Evolutionary conservation across 2,329 filamentous ascomycete species (phyloP), one percentile per base, ranked within the genome.

Genomic region (Cryoendolithus antarcticus): DNA sequence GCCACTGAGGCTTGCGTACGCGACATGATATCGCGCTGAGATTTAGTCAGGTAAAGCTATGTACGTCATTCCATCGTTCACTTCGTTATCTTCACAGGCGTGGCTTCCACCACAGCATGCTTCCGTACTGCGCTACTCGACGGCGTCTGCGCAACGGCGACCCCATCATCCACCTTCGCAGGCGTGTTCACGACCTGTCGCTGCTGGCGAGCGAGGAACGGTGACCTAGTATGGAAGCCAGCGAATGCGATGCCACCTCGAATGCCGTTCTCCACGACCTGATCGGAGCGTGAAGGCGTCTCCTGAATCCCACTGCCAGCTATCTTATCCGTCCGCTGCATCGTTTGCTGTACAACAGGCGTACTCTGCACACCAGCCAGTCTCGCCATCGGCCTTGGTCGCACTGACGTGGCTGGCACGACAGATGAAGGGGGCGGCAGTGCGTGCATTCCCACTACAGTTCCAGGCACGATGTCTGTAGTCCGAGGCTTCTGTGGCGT

Each of bases 261-360:
- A 30, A 9, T n/a, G 30, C 28, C 11, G 28, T 12, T 7, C 32
- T 37, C 11, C 27, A 28, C 21, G 40, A 19, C 38, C 34, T 36
- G 33, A 24, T n/a, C 28, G 38, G 15, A 37, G 41, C n/a, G 15
- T 3, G 62, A 63, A 9, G 64, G 65, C 37, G 64, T 67, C 29
- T 66, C 64, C 38, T 60, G 53, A 38, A 66, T 46, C n/a, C 42
- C 35, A 10, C 41, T 33, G 37, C 46, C 48, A 12, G 30, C 44
- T 19, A 19, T 19, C 15, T 19, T 19, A 19, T 19, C 15, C 15
- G 15, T 19, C 8, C 34, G 34, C 15, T 40, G 41, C 2, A 32
- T 29, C 4, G 24, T 41, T 30, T 40, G 37, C 6, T 32, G 30
- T n/a, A 39, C n/a, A 9, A 29, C 30, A 2, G 33, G 32, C 19